Percentiles rank a stretch among this genome's conserved stretches.
Conservation (phyloP, 306 rosid genomes). For the Acacia confusa region DNA sequence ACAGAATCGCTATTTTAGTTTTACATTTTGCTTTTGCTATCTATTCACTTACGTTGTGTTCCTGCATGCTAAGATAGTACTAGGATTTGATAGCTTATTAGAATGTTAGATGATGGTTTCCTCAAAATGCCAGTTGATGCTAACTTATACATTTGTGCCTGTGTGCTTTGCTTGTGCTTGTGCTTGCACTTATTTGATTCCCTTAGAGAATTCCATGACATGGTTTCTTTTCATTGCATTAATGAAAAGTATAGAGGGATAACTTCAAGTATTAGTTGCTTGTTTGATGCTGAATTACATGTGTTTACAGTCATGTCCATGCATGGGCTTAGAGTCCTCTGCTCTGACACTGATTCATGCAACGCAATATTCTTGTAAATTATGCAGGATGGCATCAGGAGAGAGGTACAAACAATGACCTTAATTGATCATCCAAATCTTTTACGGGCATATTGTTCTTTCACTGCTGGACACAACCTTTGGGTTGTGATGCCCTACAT, state of each 20-base stretch:
- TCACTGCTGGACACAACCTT: constrained; percentile 84
- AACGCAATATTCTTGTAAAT: constrained; percentile 32
- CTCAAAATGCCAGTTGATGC: constrained; percentile 27
- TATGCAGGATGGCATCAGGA: constrained; percentile 88
- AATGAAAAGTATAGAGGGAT: constrained; percentile 1
- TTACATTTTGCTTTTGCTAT: constrained; percentile 9
- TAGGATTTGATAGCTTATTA: constrained; percentile 21
- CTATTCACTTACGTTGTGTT: constrained; percentile 8
- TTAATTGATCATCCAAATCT: constrained; percentile 85
- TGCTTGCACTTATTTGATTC: constrained; percentile 7
- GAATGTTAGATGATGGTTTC: background rate
- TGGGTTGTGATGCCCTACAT: constrained; percentile 99
- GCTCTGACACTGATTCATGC: background rate
- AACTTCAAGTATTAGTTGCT: constrained; percentile 8
- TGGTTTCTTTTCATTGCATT: constrained; percentile 14
- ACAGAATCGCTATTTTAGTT: constrained; percentile 20
- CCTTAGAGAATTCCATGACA: background rate
- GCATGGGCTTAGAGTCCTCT: background rate
- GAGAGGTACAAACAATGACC: constrained; percentile 89
- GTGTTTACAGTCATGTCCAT: background rate
- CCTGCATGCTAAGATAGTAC: constrained; percentile 18
- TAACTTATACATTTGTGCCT: constrained; percentile 13
- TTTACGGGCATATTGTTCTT: constrained; percentile 89
- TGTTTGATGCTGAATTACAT: constrained; percentile 18
- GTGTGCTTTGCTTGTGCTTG: background rate